Base-by-base conservation (phyloP, 495 filamentous ascomycete genomes). In the Friedmanniomyces simplex region DNA sequence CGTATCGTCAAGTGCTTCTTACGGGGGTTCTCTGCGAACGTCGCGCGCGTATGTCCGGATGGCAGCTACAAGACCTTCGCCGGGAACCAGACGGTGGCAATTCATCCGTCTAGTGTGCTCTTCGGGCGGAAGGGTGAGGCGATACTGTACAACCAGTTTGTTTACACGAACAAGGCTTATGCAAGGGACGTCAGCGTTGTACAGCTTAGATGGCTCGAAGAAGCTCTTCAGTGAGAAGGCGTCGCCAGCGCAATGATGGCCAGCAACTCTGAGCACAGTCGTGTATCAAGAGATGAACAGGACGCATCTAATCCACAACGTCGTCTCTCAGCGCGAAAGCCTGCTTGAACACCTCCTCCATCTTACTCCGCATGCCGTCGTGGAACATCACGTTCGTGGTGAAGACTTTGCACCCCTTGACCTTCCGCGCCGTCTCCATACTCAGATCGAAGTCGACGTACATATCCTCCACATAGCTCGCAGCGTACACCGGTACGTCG, bases 61-160 rank as follows among this genome's bases (percentile, higher is more conserved):
- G 83, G 86, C 8, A 88, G 84, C 66, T 98, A 96, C 59, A 80
- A 83, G 39, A 97, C 91, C 0, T 73, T 90, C 0, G 73, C 87
- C 2, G 90, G 89, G 1, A 89, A 89, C 58, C 88, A 96, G 54
- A 81, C 79, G 0, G 88, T 99, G 10, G 82, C 87, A 0, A 87
- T 99, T 25, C 94, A 99, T 67, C 94, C 94, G 0, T 83, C 82
- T 0, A 95, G 88, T 66, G 85, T 87, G 1, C 67, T 99, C 5
- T 88, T 88, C 65, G 88, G 91, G 10, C 81, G 84, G 71, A 95
- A 91, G 71, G 79, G 84, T 55, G 91, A 96, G 75, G 91, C 89
- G 0, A 93, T 99, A 63, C 83, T 97, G 82, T 99, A 91, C 65
- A 80, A 91, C 61, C 91, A 99, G 69, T 90, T 93, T 70, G 91